These are phyloP conservation scores for Saturnispora ahearnii DNA, from an alignment of 805 yeast species.

Conservation along the genomic window DNA sequence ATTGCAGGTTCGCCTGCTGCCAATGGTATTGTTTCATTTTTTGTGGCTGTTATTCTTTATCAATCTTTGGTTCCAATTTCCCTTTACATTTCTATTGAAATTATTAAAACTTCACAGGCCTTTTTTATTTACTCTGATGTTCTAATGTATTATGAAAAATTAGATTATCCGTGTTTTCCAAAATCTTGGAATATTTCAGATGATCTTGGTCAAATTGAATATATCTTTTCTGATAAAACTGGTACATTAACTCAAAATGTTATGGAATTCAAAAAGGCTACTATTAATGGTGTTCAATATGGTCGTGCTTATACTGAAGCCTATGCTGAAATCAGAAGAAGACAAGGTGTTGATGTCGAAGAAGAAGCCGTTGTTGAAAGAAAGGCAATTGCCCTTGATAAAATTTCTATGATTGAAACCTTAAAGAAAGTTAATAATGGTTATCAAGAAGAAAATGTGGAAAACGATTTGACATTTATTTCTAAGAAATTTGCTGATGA, in stretches of 20 bases:
- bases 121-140: constrained; percentile 72
- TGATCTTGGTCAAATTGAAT: constrained; percentile 80
- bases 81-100: constrained; percentile 71
- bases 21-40: constrained; percentile 65
- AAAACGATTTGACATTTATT: constrained; percentile 55
- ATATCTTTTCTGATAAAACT: constrained; percentile 76
- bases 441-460: constrained; percentile 31
- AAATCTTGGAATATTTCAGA: constrained; percentile 81
- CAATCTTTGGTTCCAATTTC: constrained; percentile 81
- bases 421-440: constrained; percentile 31
- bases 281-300: constrained; percentile 62
- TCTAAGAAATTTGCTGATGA: constrained; percentile 61
- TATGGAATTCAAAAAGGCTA: constrained; percentile 78
- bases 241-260: constrained; percentile 79
- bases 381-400: constrained; percentile 48
- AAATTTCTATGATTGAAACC: constrained; percentile 45
- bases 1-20: constrained; percentile 55
- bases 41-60: constrained; percentile 67
- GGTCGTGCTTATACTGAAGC: constrained; percentile 84
- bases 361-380: constrained; percentile 31
- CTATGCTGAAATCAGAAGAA: constrained; percentile 63
- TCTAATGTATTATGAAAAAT: constrained; percentile 53
- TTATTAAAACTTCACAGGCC: constrained; percentile 75
- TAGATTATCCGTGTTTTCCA: constrained; percentile 78
- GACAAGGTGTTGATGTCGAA: constrained; percentile 70